These are phyloP conservation scores for Chlamydomonas applanata DNA, from an alignment of 139 green algal species.

Conservation along the genomic window DNA sequence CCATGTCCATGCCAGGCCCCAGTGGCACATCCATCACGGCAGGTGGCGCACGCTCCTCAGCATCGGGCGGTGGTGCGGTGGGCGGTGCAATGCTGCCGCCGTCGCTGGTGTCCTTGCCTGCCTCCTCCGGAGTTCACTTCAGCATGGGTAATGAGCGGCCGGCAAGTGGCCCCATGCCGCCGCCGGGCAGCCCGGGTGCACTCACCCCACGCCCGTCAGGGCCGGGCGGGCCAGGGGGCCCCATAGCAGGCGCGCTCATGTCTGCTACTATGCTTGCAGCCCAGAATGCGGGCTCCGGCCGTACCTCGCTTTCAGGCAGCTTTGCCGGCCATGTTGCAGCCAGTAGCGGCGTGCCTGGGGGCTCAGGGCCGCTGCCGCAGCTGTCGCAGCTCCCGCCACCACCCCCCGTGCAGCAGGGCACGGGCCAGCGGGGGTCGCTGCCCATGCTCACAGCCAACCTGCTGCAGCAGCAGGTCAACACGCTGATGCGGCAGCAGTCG, in stretches of 20 bases:
- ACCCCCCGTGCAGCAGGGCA: neutral
- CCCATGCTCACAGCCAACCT: constrained; percentile 13
- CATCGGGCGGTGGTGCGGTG: no score
- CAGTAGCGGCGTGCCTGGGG: neutral
- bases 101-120: neutral
- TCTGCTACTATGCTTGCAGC: neutral
- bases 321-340: neutral
- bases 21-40: neutral
- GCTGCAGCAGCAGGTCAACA: constrained; percentile 19
- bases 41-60: no score
- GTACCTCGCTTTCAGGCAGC: neutral
- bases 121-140: neutral
- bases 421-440: constrained; percentile 3
- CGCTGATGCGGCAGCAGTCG: no score
- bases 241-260: neutral
- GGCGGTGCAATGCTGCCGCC: neutral
- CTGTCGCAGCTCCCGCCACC: constrained; percentile 1
- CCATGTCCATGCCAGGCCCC: neutral
- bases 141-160: no score
- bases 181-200: no score
- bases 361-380: neutral
- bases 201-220: no score
- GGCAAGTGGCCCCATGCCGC: no score
- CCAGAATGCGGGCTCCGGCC: neutral
- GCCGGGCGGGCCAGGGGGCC: neutral